Evolutionary conservation across 305 asterid species (phyloP), one percentile per base, ranked within the genome.

Genomic region (Stenogyne calaminthoides): DNA sequence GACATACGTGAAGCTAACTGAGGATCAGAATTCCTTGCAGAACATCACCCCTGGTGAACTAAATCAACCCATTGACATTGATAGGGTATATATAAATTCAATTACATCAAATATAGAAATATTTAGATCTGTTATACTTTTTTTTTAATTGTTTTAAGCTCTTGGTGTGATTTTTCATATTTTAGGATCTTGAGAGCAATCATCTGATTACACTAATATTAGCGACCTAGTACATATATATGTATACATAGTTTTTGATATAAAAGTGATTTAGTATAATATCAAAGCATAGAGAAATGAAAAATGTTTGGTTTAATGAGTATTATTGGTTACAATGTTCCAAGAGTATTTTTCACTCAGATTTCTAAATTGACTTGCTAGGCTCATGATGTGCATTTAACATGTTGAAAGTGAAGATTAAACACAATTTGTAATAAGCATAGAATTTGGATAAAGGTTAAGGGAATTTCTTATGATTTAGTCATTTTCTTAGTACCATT

Each of bases 31-130:
- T 44, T 57, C 85, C 12, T 72, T 81, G 70, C 86, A 90, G 72
- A 81, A 83, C 59, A 83, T 92, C 77, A 88, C 85, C 52, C 98
- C 97, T 7, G 97, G 98, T 18, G 98, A 92, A 77, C 87, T 92
- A 39, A 92, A 92, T 44, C 89, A 90, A 71, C 84, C 98, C 59
- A 85, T 92, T 66, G 92, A 92, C 75, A 77, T 92, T 44, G 87
- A 77, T 66, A 86, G 84, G 88, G 85, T 80, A 64, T 14, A 6
- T 14, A 40, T 2, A 36, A 7, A 54, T 36, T 6, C 7, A 9
- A n/a, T 7, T 20, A 10, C 54, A 46, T 4, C 8, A 32, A 32
- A 32, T 32, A 27, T 2, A 27, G 0, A 27, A 27, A 27, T 27
- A 22, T 36, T 36, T 10, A 22, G 22, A 19, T 54, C 59, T 16